Conservation (phyloP, 768 basidiomycete genomes). For the Boletus fagicola region DNA sequence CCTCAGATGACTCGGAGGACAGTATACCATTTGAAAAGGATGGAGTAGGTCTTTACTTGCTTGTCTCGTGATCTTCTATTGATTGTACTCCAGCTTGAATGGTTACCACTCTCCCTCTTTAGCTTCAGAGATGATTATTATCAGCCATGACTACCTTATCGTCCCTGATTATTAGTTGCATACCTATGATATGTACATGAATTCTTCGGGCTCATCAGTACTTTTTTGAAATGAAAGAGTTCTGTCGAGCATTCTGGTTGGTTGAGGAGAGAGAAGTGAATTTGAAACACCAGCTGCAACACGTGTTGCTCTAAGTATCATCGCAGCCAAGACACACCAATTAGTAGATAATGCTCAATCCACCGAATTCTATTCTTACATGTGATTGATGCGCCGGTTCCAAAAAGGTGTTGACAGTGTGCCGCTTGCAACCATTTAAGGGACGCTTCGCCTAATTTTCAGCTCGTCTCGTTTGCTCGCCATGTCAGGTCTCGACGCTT, state of each 20-base stretch:
- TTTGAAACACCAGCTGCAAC: neutral
- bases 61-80: neutral
- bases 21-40: constrained; percentile 29
- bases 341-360: neutral
- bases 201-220: too few species aligned
- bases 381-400: constrained; percentile 27
- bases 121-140: constrained; percentile 62
- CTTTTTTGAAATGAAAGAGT: neutral
- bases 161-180: neutral
- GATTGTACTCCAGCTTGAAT: constrained; percentile 51
- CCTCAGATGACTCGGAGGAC: constrained; percentile 36
- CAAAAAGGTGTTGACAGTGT: neutral
- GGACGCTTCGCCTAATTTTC: neutral
- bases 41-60: constrained; percentile 42
- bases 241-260: neutral
- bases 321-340: neutral
- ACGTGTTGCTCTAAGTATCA: neutral
- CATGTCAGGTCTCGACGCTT: constrained; percentile 28
- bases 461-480: neutral
- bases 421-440: neutral
- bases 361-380: constrained; percentile 4
- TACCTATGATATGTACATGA: neutral
- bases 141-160: constrained; percentile 2
- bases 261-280: neutral
- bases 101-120: constrained; percentile 44